Base-by-base conservation (phyloP, 352 stramenopile species). In the Pythium chondricola region DNA sequence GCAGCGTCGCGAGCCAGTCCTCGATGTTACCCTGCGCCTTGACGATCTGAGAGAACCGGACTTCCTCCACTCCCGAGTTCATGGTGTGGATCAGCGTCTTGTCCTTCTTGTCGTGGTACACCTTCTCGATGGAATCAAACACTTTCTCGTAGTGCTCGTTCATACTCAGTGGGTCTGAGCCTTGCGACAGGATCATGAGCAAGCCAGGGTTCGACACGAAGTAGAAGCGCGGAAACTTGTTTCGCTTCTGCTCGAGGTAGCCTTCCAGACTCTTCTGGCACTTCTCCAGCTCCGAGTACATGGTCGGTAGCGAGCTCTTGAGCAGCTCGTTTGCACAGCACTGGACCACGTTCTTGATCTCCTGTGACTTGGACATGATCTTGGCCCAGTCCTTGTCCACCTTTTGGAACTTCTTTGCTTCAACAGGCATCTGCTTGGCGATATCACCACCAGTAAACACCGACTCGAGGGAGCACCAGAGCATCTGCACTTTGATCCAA, bases 71-170 rank as follows among this genome's bases (percentile, higher is more conserved):
- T 38, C 88, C 92, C 4, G 91, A 92, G 41, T 95, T 96, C 67
- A 97, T 96, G 17, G 74, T 92, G 49, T 95, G 78, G 52, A 97
- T 97, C 37, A 98, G 70, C 8, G 93, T 98, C 66, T 98, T 98
- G 74, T 99, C 95, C 50, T 98, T 98, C 56, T 97, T 98, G 69
- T 98, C 95, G 57, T 99, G 95, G 42, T 96, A 95, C 2, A 99
- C 96, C 38, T 95, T 96, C 43, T 98, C 93, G 38, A 99, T 95
- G n/a, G 94, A 96, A 67, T 99, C 96, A 62, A 98, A 99, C 11
- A 99, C 92, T 62, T 98, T 99, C 56, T 98, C 95, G 64, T 99
- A 99, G 73, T 98, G 97, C 31, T 97, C 88, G 58, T 99, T 98
- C 89, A 99, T 98, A 58, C 93, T 97, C 52, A 98, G 67, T 5